Conservation (phyloP, 441 rosid species). For the Gossypium gossypioides region DNA sequence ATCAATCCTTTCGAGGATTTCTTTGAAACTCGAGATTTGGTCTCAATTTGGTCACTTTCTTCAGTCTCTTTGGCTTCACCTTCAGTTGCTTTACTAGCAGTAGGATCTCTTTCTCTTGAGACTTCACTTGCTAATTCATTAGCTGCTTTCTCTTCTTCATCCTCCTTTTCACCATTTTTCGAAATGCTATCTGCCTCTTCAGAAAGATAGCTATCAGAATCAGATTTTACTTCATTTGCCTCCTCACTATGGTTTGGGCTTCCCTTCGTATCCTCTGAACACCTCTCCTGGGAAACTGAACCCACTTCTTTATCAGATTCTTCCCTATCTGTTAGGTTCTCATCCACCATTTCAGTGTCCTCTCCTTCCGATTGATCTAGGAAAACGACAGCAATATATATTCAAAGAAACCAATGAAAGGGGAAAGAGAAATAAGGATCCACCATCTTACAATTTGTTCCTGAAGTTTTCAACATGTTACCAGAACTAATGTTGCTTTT, state of each 20-base stretch:
- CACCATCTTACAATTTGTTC: background rate
- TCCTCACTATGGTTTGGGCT: slow-evolving; percentile 29
- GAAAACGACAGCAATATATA: background rate
- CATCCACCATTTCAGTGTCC: slow-evolving; percentile 25
- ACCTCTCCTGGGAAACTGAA: slow-evolving; percentile 30
- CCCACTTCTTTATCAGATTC: slow-evolving; percentile 42
- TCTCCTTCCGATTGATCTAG: slow-evolving; percentile 38
- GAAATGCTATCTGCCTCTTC: slow-evolving; percentile 26
- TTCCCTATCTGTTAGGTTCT: slow-evolving; percentile 22
- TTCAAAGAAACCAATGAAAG: background rate
- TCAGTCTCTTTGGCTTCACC: slow-evolving; percentile 36
- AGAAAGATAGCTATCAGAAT: slow-evolving; percentile 30
- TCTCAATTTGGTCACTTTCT: slow-evolving; percentile 26
- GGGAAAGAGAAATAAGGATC: background rate
- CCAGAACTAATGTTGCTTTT: background rate
- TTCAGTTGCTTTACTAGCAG: slow-evolving; percentile 33
- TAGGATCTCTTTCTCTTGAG: slow-evolving; percentile 19
- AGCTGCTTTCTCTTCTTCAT: slow-evolving; percentile 23
- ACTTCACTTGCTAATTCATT: slow-evolving; percentile 32
- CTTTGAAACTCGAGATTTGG: slow-evolving; percentile 16
- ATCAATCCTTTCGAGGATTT: slow-evolving; percentile 16
- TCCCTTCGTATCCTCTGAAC: slow-evolving; percentile 27
- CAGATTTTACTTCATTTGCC: slow-evolving; percentile 39
- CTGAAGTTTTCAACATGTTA: background rate
- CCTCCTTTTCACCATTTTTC: slow-evolving; percentile 26